Conservation (phyloP, 108 stramenopile genomes). For the Nitzschia inconspicua region DNA sequence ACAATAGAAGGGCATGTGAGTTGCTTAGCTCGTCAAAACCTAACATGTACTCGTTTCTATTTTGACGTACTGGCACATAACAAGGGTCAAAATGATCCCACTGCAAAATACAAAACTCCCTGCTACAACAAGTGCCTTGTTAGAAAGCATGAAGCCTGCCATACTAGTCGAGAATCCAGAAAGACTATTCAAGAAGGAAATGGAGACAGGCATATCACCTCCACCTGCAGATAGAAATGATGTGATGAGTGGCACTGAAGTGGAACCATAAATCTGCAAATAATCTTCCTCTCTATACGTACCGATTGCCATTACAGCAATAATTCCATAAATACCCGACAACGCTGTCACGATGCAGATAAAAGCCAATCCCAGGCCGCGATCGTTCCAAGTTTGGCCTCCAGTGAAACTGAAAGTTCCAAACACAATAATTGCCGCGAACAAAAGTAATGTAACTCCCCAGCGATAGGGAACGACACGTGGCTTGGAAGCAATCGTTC, state of each 20-base stretch:
- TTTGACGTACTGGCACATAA: slow-evolving; percentile 69
- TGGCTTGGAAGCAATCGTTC: slow-evolving; percentile 47
- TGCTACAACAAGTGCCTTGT: slow-evolving; percentile 71
- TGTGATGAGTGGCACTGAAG: no score
- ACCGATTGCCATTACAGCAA: slow-evolving; percentile 50
- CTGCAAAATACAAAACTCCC: slow-evolving; percentile 86
- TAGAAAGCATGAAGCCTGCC: slow-evolving; percentile 87
- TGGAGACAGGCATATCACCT: slow-evolving; percentile 89
- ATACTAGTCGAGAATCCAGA: slow-evolving; percentile 83
- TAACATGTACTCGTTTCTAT: not conserved
- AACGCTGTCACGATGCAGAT: slow-evolving; percentile 42
- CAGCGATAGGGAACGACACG: slow-evolving; percentile 61
- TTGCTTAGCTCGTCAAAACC: not conserved
- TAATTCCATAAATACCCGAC: slow-evolving; percentile 57
- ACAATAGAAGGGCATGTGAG: not conserved
- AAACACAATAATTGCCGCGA: slow-evolving; percentile 43
- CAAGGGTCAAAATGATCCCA: slow-evolving; percentile 78
- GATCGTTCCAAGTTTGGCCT: slow-evolving; percentile 45
- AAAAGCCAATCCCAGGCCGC: slow-evolving; percentile 37
- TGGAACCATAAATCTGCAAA: no score
- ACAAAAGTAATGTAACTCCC: slow-evolving; percentile 44
- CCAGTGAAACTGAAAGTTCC: slow-evolving; percentile 41
- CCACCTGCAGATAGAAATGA: slow-evolving; percentile 82
- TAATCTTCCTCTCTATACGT: no score
- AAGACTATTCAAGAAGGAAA: slow-evolving; percentile 81